Evolutionary conservation across 768 basidiomycete species (phyloP).

Genomic region (Ephemerocybe angulata): DNA sequence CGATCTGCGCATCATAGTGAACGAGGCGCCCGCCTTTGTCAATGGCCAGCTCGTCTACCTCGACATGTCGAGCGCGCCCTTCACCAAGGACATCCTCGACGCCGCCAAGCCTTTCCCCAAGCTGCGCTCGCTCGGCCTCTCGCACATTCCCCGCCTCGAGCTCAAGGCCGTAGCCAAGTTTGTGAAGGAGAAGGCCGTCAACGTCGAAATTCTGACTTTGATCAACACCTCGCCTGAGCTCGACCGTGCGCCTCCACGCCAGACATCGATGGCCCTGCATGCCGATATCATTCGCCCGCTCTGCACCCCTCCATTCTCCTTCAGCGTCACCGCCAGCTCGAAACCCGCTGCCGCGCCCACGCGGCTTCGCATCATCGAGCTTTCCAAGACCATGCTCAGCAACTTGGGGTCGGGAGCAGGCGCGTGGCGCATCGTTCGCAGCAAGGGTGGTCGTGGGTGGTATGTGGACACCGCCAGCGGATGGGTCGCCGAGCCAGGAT

Average conservation of each 20-base stretch:
- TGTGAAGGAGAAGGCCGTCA: conserved; percentile 59
- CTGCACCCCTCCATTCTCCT: conserved; percentile 73
- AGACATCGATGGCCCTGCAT: conserved; percentile 76
- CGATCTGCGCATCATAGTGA: conserved; percentile 66
- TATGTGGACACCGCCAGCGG: conserved; percentile 86
- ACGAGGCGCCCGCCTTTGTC: conserved; percentile 74
- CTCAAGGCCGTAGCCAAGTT: conserved; percentile 67
- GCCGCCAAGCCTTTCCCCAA: conserved; percentile 61
- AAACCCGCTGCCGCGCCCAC: conserved; percentile 52
- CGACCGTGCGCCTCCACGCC: conserved; percentile 55
- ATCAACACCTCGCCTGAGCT: conserved; percentile 74
- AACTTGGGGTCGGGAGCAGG: conserved; percentile 76
- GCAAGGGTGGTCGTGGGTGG: conserved; percentile 94
- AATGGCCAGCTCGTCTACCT: conserved; percentile 77
- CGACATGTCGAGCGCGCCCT: conserved; percentile 81
- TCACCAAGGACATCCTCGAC: conserved; percentile 56
- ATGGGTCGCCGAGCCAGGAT: conserved; percentile 56
- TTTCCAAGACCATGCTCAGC: conserved; percentile 66
- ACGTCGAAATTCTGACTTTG: conserved; percentile 85
- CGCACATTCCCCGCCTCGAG: conserved; percentile 72
- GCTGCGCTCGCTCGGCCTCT: conserved; percentile 86
- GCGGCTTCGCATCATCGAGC: conserved; percentile 81
- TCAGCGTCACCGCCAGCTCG: conserved; percentile 41
- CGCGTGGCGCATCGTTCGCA: conserved; percentile 84
- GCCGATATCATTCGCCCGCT: conserved; percentile 74